Evolutionary conservation across 345 rosid species (phyloP).

Genomic region (Pugionium dolabratum): DNA sequence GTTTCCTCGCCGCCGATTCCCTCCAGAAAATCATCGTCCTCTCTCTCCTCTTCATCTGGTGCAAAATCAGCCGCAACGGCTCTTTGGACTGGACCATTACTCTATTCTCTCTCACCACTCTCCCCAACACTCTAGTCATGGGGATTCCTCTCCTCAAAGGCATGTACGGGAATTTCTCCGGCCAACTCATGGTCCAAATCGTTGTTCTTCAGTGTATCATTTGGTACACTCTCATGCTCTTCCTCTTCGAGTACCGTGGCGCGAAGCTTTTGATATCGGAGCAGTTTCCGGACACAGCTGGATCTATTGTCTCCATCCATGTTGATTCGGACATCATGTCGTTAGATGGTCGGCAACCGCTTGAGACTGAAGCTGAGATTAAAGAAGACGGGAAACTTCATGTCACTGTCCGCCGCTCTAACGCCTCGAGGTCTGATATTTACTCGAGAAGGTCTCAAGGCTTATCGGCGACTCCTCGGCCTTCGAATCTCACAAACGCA

Average conservation of each 20-base stretch:
- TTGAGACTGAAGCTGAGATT: conserved; percentile 55
- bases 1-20: conserved; percentile 57
- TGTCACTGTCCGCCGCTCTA: conserved; percentile 48
- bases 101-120: conserved; percentile 49
- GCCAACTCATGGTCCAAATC: conserved; percentile 51
- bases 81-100: conserved; percentile 56
- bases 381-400: conserved; percentile 58
- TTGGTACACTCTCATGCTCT: conserved; percentile 58
- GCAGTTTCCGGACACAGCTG: conserved; percentile 61
- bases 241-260: conserved; percentile 57
- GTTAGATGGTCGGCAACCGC: conserved; percentile 45
- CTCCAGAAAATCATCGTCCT: conserved; percentile 56
- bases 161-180: conserved; percentile 59
- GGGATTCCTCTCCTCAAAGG: conserved; percentile 57
- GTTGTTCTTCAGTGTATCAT: conserved; percentile 54
- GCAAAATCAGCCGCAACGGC: conserved; percentile 43
- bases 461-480: conserved; percentile 45
- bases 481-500: conserved; percentile 51
- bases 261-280: conserved; percentile 49
- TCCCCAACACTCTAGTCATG: conserved; percentile 60
- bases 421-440: conserved; percentile 47
- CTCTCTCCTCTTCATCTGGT: conserved; percentile 48
- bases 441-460: conserved; percentile 52
- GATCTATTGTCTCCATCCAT: conserved; percentile 48
- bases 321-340: conserved; percentile 63